Base-by-base conservation (phyloP, 768 basidiomycete species). In the Cystobasidium onofrii region DNA sequence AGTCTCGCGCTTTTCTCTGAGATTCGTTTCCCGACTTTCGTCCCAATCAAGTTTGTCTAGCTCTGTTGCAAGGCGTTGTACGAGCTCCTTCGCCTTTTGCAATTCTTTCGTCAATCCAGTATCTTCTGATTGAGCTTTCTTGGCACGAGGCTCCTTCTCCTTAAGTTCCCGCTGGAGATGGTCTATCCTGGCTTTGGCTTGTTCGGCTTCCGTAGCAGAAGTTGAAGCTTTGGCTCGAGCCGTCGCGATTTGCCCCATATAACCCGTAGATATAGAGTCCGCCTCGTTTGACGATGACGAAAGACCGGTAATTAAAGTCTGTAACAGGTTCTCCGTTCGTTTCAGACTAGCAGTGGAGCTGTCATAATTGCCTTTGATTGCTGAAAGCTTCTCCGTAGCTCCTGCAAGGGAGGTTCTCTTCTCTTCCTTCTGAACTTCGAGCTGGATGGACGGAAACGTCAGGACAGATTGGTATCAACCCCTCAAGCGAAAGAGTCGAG, bases 231-330 rank as follows among this genome's bases (percentile, higher is more conserved):
- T 86, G 1, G 86, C 86, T 77, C 88, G 87, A 0, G 93, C 90
- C 17, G 91, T 88, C 0, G 93, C 90, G 50, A 99, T 86, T 80
- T 97, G 94, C 23, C 93, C 96, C 87, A 98, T 89, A 81, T 97
- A 98, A 0, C 96, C 96, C 1, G 93, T 92, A 10, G 90, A 88
- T 27, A 78, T 80, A 12, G 87, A 86, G 20, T 87, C 86, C 46
- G 87, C 87, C 73, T 86, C 87, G 33, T 84, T 81, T 64, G 85
- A 85, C 46, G 83, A 85, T 2, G 90, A 89, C 0, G 92, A 88
- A 12, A 97, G 86, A 54, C 96, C 96, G 0, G 95, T 98, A 60
- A 95, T 84, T 23, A 98, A 87, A 0, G 92, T 91, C 81, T 98
- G 95, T 0, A 98, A 85, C n/a, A 98, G 88, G 77, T 93, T 91